Base-by-base conservation (phyloP, 345 rosid genomes). In the Noccaea caerulescens region DNA sequence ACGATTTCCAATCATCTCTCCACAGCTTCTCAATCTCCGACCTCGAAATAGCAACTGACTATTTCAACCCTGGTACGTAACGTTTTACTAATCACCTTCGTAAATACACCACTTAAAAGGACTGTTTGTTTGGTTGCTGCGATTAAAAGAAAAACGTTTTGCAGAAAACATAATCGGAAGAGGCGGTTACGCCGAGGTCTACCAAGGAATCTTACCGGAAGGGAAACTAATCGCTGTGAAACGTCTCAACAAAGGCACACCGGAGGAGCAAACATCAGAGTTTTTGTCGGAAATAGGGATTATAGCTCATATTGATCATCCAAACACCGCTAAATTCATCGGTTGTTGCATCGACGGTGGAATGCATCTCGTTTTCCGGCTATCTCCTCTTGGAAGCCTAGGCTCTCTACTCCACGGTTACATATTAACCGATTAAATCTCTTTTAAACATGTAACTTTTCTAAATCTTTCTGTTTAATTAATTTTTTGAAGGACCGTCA, bases 121-220 rank as follows among this genome's bases (percentile, higher is more conserved):
- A 68, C 50, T 32, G 12, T 69, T 55, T 73, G 16, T 44, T 5
- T 54, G 49, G 18, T 4, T 53, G 58, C 20, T 38, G 36, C 10
- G 13, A 16, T 16, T 51, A 1, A 9, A 9, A 13, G 10, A 63
- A 0, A 20, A 8, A 16, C 63, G 71, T 71, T 53, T 53, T 79
- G 77, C 41, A 93, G 98, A 82, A 41, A 93, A 93, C 72, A 47
- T 93, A 43, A 90, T 93, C 45, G 98, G 98, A 32, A 79, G 72
- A 78, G 98, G 98, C 57, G 98, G 98, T 57, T 93, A 71, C 66
- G 91, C 97, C n/a, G 86, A 88, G 63, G 98, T 93, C 34, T 93
- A 84, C 81, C 84, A 81, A 79, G 98, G 97, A 10, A 36, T 77
- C 9, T 50, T 93, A 80, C 78, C 60, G 5, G 83, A 84, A 68